These are phyloP conservation scores for Senna tora DNA, from an alignment of 306 rosid genomes.

Conservation along the genomic window DNA sequence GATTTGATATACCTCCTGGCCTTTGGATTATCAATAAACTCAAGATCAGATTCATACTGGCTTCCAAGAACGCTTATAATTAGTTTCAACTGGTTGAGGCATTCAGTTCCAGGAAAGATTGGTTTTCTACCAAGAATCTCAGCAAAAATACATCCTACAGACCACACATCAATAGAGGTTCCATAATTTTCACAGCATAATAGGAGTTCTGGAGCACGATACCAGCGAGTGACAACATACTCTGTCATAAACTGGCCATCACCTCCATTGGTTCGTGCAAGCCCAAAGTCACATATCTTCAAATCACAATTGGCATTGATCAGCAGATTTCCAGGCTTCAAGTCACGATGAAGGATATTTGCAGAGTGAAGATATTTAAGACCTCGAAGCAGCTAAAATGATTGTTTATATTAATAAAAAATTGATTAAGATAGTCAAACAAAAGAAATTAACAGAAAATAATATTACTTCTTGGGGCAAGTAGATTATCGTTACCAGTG, in stretches of 20 bases:
- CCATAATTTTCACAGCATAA: conserved; percentile 82
- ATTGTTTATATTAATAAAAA: conserved; percentile 29
- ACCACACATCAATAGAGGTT: conserved; percentile 90
- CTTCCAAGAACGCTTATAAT: conserved; percentile 79
- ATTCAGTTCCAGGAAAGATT: conserved; percentile 78
- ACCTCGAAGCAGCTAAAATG: conserved; percentile 73
- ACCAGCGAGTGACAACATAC: conserved; percentile 94
- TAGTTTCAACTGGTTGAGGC: conserved; percentile 76
- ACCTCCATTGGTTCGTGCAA: conserved; percentile 73
- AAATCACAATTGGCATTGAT: conserved; percentile 75
- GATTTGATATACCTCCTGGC: conserved; percentile 65
- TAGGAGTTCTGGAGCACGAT: conserved; percentile 93
- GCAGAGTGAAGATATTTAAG: conserved; percentile 88
- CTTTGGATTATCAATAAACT: conserved; percentile 67
- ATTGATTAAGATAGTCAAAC: conserved; percentile 10
- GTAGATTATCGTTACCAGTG: background rate
- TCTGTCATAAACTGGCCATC: conserved; percentile 82
- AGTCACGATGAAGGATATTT: conserved; percentile 84
- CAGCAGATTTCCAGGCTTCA: conserved; percentile 90
- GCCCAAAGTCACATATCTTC: conserved; percentile 90
- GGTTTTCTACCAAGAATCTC: conserved; percentile 91
- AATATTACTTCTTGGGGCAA: background rate
- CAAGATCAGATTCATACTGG: conserved; percentile 61
- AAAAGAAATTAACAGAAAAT: background rate
- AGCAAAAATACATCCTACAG: conserved; percentile 92